Evolutionary conservation across 2,329 filamentous ascomycete genomes (phyloP), one percentile per base, ranked within the genome.

Genomic region (Biscogniauxia marginata): DNA sequence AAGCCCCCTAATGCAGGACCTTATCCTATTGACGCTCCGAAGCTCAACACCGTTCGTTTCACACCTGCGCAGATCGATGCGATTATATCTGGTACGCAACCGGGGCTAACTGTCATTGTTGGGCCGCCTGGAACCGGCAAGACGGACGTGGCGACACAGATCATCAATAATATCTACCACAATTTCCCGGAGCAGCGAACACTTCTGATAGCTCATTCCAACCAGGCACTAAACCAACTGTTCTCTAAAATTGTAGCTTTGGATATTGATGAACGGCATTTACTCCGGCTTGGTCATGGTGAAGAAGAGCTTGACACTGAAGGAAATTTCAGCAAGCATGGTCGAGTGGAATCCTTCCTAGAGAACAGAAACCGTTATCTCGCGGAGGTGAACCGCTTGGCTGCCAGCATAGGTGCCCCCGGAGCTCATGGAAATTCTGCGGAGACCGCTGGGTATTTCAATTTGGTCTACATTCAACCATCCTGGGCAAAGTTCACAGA

Each of bases 141-240:
- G 78, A 99, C 95, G n/a, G 95, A 99, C 74, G 95, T 99, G 52
- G 93, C 92, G 49, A 97, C 93, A 4, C 95, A 99, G 73, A 96
- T 98, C 71, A 99, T 99, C 75, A 97, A 91, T 77, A 97, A 98
- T 72, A 89, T 99, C 65, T 99, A 99, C 70, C 93, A 98, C 78
- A 96, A 98, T 74, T 99, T 97, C 71, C 93, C 95, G 7, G 81
- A 88, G 61, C 92, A 99, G 73, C 89, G 91, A 65, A 99, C 95
- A 0, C 78, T 99, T 18, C 84, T 99, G 44, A 86, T 99, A 61
- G 95, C 95, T 4, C 95, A 99, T 73, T 98, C 93, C 74, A 99
- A 99, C 70, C 96, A 99, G 73, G 96, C 95, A 2, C 79, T 99
- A 8, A 99, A 99, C 68, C 95, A 99, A 71, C 81, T 99, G 1